Evolutionary conservation across 805 yeast species (phyloP).

Genomic region (Ogataea saltuana): DNA sequence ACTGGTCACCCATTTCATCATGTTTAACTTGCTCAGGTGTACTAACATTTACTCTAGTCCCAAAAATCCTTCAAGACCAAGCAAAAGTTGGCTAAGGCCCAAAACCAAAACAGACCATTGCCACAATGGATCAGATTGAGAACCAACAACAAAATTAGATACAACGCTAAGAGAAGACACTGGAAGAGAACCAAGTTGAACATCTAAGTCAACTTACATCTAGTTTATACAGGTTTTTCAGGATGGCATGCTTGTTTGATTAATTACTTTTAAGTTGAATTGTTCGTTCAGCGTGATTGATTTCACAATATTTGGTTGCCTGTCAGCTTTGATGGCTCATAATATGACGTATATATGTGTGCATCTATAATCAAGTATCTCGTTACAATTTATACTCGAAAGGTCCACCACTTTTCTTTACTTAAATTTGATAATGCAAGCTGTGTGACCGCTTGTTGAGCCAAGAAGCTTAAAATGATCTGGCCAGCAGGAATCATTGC

Average conservation of each 20-base stretch:
- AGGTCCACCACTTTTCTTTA: constrained; percentile 7
- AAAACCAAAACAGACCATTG: constrained; percentile 98
- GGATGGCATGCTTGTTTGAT: constrained; percentile 8
- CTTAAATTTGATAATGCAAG: too few species aligned
- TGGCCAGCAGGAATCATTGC: too few species aligned
- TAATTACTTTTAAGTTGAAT: constrained; percentile 6
- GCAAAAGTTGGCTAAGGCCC: constrained; percentile 99
- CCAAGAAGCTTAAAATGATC: too few species aligned
- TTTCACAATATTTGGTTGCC: constrained; percentile 3
- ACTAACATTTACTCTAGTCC: constrained; percentile 48
- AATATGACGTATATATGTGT: constrained; percentile 16
- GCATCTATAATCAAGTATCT: constrained; percentile 18
- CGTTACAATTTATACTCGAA: constrained; percentile 6
- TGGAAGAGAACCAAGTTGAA: constrained; percentile 99
- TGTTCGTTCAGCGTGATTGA: constrained; percentile 2
- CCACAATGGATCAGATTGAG: constrained; percentile 99
- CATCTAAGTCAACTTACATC: constrained; percentile 59
- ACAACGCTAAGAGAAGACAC: constrained; percentile 99
- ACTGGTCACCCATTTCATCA: too few species aligned
- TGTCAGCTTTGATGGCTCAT: constrained; percentile 9
- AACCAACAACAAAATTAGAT: constrained; percentile 96
- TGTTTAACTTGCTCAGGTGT: not conserved
- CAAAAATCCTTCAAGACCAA: constrained; percentile 95
- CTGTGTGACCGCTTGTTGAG: too few species aligned
- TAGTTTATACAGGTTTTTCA: constrained; percentile 4